Conservation (phyloP, 2,329 filamentous ascomycete genomes). For the Emydomyces testavorans region DNA sequence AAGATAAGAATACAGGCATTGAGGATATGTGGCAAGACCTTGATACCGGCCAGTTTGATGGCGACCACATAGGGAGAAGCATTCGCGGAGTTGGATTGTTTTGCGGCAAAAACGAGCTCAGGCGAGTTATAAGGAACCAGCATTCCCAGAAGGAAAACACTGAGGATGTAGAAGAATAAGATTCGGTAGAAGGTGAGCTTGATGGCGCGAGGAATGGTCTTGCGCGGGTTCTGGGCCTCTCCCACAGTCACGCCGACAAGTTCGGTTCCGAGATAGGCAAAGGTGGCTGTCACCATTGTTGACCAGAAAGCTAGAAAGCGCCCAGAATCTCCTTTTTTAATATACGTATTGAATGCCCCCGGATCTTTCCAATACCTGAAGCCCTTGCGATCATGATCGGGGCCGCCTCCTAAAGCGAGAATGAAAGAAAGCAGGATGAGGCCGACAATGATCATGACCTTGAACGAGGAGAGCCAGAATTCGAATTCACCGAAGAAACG, state of each 20-base stretch:
- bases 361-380: constrained; percentile 57
- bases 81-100: constrained; percentile 50
- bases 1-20: constrained; percentile 66
- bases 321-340: constrained; percentile 37
- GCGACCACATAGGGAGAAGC: constrained; percentile 60
- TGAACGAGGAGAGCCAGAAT: constrained; percentile 50
- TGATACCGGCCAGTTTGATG: constrained; percentile 54
- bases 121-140: constrained; percentile 53
- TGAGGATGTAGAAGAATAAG: constrained; percentile 47
- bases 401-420: constrained; percentile 54
- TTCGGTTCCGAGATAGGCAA: constrained; percentile 34
- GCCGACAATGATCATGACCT: constrained; percentile 54
- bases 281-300: constrained; percentile 35
- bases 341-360: constrained; percentile 46
- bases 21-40: constrained; percentile 56
- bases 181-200: constrained; percentile 45
- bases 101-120: constrained; percentile 41
- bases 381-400: constrained; percentile 49
- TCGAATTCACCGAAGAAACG: constrained; percentile 59
- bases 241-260: constrained; percentile 46
- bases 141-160: constrained; percentile 48
- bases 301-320: constrained; percentile 55
- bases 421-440: constrained; percentile 55
- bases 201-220: constrained; percentile 45
- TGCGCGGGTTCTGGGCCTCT: constrained; percentile 43